A percentile compares a stretch with the other conserved stretches of the same genome.
These are phyloP conservation scores for Mortierella sp. DNA, from an alignment of 371 early-diverging fungal genomes.

Conservation along the genomic window DNA sequence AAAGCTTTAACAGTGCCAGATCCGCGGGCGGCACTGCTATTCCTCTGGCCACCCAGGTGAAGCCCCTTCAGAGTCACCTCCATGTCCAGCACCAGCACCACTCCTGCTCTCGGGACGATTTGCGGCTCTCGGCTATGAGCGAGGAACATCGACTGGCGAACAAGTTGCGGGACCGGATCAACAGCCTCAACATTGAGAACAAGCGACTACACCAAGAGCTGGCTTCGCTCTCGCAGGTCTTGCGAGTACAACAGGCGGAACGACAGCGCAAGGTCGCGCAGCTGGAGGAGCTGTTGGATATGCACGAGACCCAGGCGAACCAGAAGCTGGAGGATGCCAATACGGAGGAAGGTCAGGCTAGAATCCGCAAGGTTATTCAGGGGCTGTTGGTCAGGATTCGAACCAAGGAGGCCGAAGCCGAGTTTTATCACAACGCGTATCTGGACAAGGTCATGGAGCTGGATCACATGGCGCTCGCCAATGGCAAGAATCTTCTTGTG, in stretches of 20 bases:
- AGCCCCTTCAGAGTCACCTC: constrained; percentile 12
- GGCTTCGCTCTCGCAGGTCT: constrained; percentile 29
- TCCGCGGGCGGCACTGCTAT: constrained; percentile 46
- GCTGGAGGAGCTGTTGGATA: constrained; percentile 48
- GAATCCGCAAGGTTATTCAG: constrained; percentile 54
- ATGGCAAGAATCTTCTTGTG: constrained; percentile 30
- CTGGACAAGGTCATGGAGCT: constrained; percentile 56
- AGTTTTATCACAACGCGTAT: constrained; percentile 57
- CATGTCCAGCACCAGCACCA: constrained; percentile 15
- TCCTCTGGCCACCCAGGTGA: constrained; percentile 26
- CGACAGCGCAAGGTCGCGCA: constrained; percentile 45
- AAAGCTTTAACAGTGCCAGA: constrained; percentile 47
- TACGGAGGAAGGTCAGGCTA: constrained; percentile 48
- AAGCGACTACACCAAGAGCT: constrained; percentile 45
- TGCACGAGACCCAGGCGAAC: constrained; percentile 37
- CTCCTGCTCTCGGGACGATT: constrained; percentile 37
- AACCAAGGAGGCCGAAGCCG: constrained; percentile 55
- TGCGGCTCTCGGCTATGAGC: constrained; percentile 25
- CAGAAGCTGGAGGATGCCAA: constrained; percentile 31
- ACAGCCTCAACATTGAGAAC: constrained; percentile 43
- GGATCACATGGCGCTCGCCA: constrained; percentile 48
- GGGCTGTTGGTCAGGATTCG: constrained; percentile 52
- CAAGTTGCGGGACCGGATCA: constrained; percentile 51
- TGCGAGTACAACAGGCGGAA: constrained; percentile 50
- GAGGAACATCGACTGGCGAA: constrained; percentile 47